A percentile compares a stretch with the other conserved stretches of the same genome.
These are phyloP conservation scores for Castanea mollissima DNA, from an alignment of 306 rosid species.

Conservation along the genomic window DNA sequence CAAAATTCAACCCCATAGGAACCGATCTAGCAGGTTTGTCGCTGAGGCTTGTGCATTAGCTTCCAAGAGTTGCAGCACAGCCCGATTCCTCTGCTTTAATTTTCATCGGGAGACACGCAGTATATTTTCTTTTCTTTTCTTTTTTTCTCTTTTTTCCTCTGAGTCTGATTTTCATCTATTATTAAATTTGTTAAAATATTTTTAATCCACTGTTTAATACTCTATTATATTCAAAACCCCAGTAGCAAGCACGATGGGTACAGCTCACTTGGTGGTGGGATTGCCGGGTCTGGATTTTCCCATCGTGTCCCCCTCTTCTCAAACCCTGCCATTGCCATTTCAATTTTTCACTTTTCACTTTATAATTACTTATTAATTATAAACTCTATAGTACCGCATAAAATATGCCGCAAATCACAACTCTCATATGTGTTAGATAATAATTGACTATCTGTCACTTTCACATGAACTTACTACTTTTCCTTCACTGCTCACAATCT, in stretches of 20 bases:
- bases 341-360: constrained; percentile 29
- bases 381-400: too few relatives aligned
- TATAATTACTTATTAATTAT: too few relatives aligned
- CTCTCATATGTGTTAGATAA: rapidly evolving
- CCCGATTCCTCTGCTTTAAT: constrained; percentile 34
- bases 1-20: constrained; percentile 37
- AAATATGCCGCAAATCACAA: too few relatives aligned
- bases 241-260: constrained; percentile 31
- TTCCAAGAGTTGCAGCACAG: constrained; percentile 34
- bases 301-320: constrained; percentile 27
- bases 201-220: constrained; percentile 18
- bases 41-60: constrained; percentile 45
- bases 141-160: background rate
- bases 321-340: background rate
- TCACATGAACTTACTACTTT: rapidly evolving
- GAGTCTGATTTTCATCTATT: background rate
- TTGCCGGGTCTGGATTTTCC: constrained; percentile 25
- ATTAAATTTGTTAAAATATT: background rate
- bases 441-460: rapidly evolving
- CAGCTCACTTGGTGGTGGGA: constrained; percentile 24
- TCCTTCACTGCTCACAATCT: rapidly evolving
- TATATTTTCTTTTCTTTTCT: background rate
- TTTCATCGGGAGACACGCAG: constrained; percentile 26
- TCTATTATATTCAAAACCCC: constrained; percentile 23
- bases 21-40: constrained; percentile 51